phyloP scores from a whole-genome alignment of 768 basidiomycete species.

The Kwoniella mangroviensis region DNA sequence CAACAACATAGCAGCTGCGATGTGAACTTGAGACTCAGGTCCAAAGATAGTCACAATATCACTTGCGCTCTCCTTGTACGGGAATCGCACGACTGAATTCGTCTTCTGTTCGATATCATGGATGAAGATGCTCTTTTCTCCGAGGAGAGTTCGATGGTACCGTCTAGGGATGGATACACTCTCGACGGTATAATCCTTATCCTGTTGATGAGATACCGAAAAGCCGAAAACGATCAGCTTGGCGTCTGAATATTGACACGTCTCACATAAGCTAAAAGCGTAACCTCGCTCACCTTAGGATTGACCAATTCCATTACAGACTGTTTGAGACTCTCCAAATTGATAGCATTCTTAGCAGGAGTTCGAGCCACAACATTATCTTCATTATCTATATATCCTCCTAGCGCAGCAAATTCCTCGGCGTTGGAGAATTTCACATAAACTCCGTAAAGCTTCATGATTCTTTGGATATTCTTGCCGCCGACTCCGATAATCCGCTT shows the following conservation, averaged over 20 bases:
- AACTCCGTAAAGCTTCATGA: slow-evolving; percentile 99
- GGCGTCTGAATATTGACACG: too few species aligned
- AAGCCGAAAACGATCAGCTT: too few species aligned
- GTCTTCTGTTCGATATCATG: slow-evolving; percentile 97
- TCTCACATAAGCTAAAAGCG: neutral
- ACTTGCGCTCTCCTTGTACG: slow-evolving; percentile 63
- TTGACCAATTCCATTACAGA: slow-evolving; percentile 97
- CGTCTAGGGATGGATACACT: slow-evolving; percentile 89
- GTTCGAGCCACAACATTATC: slow-evolving; percentile 99
- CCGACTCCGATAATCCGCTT: slow-evolving; percentile 99
- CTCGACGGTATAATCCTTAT: slow-evolving; percentile 95
- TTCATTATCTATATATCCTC: slow-evolving; percentile 95
- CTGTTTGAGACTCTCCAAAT: slow-evolving; percentile 91
- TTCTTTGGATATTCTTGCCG: slow-evolving; percentile 95
- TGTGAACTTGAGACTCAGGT: slow-evolving; percentile 94
- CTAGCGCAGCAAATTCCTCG: slow-evolving; percentile 91
- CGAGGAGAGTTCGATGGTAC: slow-evolving; percentile 91
- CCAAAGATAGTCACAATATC: slow-evolving; percentile 96
- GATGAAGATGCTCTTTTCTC: slow-evolving; percentile 96
- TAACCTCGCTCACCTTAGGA: slow-evolving; percentile 71
- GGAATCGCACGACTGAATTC: slow-evolving; percentile 74
- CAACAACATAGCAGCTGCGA: slow-evolving; percentile 92
- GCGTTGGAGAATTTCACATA: slow-evolving; percentile 99
- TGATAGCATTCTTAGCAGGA: slow-evolving; percentile 94
- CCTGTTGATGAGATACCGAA: slow-evolving; percentile 62